These are phyloP conservation scores for Sarocladiaceae sp. DNA, from an alignment of 2,329 filamentous ascomycete species.

Conservation along the genomic window DNA sequence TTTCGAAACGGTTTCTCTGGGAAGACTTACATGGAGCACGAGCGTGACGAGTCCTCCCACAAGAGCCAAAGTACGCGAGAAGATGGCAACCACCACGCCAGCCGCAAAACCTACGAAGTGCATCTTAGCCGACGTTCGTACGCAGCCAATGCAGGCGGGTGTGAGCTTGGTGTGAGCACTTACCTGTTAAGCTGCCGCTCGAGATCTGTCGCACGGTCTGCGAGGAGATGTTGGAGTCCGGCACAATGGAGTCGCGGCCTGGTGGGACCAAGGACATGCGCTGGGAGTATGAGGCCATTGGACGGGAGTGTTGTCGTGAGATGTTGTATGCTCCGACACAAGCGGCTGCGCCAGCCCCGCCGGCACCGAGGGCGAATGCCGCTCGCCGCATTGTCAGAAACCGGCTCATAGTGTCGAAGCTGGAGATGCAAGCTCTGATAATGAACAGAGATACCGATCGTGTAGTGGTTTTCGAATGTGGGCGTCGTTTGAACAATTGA, in stretches of 20 bases:
- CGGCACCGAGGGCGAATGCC: conserved; percentile 2
- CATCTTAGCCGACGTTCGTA: background rate
- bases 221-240: conserved; percentile 17
- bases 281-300: background rate
- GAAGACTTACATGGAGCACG: conserved; percentile 55
- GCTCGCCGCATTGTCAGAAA: conserved; percentile 1
- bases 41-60: conserved; percentile 60
- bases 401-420: background rate
- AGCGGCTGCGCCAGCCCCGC: background rate
- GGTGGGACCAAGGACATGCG: conserved; percentile 3
- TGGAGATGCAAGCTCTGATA: background rate
- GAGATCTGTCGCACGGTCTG: conserved; percentile 43
- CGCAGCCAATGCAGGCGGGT: background rate
- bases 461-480: too few relatives aligned
- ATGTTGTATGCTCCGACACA: conserved; percentile 7
- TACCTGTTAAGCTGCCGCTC: conserved; percentile 47
- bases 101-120: conserved; percentile 46
- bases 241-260: conserved; percentile 12
- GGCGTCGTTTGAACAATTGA: too few relatives aligned
- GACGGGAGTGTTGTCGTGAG: background rate
- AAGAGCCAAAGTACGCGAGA: conserved; percentile 64
- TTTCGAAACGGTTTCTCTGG: too few relatives aligned
- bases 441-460: too few relatives aligned
- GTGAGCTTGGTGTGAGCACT: conserved; percentile 14
- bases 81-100: conserved; percentile 60